These are phyloP conservation scores for Thuja plicata DNA, from an alignment of 83 land plant genomes.

Conservation along the genomic window DNA sequence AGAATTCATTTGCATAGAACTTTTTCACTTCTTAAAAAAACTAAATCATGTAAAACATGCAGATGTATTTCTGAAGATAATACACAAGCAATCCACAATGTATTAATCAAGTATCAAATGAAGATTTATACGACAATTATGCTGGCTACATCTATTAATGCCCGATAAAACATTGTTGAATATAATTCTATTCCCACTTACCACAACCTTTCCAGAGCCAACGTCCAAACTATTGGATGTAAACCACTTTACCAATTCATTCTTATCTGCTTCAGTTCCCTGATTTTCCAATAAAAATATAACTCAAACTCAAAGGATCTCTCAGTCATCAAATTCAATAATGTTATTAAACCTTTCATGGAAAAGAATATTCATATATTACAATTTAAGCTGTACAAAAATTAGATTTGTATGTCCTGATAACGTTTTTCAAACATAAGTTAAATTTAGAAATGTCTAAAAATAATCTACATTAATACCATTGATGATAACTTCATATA, in stretches of 20 bases:
- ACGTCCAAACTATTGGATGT: slow-evolving; percentile 44
- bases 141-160: neutral
- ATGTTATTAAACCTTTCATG: neutral
- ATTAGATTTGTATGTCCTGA: neutral
- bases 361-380: neutral
- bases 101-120: neutral
- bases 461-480: neutral
- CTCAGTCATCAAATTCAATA: neutral
- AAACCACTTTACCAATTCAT: slow-evolving; percentile 62
- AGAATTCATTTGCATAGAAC: neutral
- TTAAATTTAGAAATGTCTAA: neutral
- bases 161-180: neutral
- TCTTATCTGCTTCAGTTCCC: slow-evolving; percentile 34
- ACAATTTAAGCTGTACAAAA: neutral
- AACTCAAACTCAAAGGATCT: neutral
- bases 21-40: neutral
- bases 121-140: neutral
- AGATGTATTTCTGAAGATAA: neutral
- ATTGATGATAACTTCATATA: neutral
- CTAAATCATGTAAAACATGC: neutral
- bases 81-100: neutral
- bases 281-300: slow-evolving; percentile 22
- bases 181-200: slow-evolving; percentile 22
- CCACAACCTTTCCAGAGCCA: slow-evolving; percentile 76
- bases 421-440: neutral